These are phyloP conservation scores for Eucalyptus polyanthemos DNA, from an alignment of 345 rosid genomes.

Conservation along the genomic window DNA sequence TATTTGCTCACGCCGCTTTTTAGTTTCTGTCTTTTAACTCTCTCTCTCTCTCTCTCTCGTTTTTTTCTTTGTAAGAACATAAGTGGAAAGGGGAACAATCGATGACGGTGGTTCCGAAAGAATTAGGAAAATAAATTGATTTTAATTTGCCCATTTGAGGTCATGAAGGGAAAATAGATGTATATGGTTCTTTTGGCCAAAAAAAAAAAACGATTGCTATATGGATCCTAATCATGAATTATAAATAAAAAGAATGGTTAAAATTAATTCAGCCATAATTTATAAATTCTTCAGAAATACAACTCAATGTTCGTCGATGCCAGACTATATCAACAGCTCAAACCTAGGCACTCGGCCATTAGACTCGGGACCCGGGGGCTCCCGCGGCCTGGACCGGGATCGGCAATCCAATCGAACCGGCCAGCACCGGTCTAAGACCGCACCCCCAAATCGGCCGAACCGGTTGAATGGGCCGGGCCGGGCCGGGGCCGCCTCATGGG, in stretches of 20 bases:
- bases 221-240: not conserved
- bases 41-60: not conserved
- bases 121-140: not conserved
- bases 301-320: accelerated
- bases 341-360: accelerated
- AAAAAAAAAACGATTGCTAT: not conserved
- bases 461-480: not conserved
- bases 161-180: not conserved
- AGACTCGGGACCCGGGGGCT: not conserved
- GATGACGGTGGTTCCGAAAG: not conserved
- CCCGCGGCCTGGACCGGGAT: not conserved
- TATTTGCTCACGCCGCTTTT: not conserved
- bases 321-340: not conserved
- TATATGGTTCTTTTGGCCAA: not conserved
- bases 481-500: not conserved
- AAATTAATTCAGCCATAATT: not conserved
- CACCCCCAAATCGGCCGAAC: not conserved
- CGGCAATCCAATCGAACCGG: not conserved
- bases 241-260: not conserved
- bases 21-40: not conserved
- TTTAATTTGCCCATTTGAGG: not conserved
- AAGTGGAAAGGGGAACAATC: not conserved
- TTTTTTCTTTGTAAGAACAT: not conserved
- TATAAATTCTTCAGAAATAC: not conserved
- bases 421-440: not conserved